These are phyloP conservation scores for Pleurotus platypus DNA, from an alignment of 768 basidiomycete genomes.

Conservation along the genomic window DNA sequence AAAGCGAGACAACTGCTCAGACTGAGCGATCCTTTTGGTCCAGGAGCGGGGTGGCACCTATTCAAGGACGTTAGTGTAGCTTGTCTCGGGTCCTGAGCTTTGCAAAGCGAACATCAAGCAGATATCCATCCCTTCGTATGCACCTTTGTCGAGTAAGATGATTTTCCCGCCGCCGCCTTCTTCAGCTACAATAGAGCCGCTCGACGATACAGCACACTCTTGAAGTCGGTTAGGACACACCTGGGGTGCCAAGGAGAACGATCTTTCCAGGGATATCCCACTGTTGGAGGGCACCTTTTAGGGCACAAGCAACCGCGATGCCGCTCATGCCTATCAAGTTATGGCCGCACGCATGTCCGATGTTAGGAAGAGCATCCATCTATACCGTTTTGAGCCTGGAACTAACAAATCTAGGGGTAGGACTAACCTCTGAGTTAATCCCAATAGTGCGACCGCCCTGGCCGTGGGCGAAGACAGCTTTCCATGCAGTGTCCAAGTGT, in stretches of 20 bases:
- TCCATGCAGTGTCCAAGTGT: constrained; percentile 72
- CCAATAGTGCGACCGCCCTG: constrained; percentile 69
- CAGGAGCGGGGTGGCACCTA: constrained; percentile 83
- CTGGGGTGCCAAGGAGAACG: constrained; percentile 75
- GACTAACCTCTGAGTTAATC: constrained; percentile 70
- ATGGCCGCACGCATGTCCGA: constrained; percentile 79
- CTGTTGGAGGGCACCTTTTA: constrained; percentile 59
- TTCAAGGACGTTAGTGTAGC: background rate
- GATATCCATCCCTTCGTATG: constrained; percentile 72
- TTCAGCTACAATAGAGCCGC: constrained; percentile 47
- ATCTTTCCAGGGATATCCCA: constrained; percentile 66
- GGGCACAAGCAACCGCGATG: constrained; percentile 66
- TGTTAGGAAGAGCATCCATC: constrained; percentile 62
- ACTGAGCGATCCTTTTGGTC: constrained; percentile 65
- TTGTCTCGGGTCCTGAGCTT: background rate
- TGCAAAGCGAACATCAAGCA: constrained; percentile 61
- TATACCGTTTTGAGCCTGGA: constrained; percentile 12
- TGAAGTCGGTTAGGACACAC: constrained; percentile 26
- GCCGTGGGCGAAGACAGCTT: constrained; percentile 62
- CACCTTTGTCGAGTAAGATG: constrained; percentile 62
- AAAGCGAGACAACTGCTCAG: constrained; percentile 64
- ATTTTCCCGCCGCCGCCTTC: constrained; percentile 78
- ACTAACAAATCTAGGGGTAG: background rate
- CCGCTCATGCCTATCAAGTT: constrained; percentile 79
- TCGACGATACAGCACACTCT: background rate